Evolutionary conservation across 345 rosid genomes (phyloP).

Genomic region (Gynandropsis gynandra): DNA sequence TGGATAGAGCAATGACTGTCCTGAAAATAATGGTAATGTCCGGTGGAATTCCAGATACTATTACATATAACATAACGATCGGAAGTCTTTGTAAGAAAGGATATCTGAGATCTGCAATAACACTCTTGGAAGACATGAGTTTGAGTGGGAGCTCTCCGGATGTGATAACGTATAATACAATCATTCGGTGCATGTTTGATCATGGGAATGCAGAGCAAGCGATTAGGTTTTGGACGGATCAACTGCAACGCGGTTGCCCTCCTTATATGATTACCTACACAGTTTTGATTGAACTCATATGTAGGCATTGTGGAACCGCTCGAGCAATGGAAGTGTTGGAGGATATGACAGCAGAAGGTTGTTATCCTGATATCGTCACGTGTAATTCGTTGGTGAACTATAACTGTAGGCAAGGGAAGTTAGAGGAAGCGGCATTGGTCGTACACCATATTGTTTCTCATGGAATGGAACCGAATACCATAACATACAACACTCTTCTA

Average conservation of each 20-base stretch:
- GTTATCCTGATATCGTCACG: slow-evolving; percentile 67
- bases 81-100: slow-evolving; percentile 67
- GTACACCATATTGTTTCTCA: slow-evolving; percentile 42
- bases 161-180: slow-evolving; percentile 65
- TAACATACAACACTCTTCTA: slow-evolving; percentile 70
- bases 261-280: slow-evolving; percentile 63
- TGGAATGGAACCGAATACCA: slow-evolving; percentile 56
- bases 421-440: slow-evolving; percentile 47
- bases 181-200: slow-evolving; percentile 60
- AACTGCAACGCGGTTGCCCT: slow-evolving; percentile 61
- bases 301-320: slow-evolving; percentile 55
- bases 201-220: slow-evolving; percentile 51
- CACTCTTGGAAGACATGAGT: slow-evolving; percentile 65
- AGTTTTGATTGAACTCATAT: slow-evolving; percentile 65
- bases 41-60: slow-evolving; percentile 73
- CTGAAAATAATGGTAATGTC: slow-evolving; percentile 72
- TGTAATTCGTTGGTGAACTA: slow-evolving; percentile 63
- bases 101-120: slow-evolving; percentile 42
- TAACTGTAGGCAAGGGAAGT: slow-evolving; percentile 52
- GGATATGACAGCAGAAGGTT: slow-evolving; percentile 68
- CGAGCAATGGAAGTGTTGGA: slow-evolving; percentile 74
- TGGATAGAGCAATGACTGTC: slow-evolving; percentile 52
- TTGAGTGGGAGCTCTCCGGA: slow-evolving; percentile 75
- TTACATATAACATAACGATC: slow-evolving; percentile 73
- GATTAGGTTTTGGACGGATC: slow-evolving; percentile 59